phyloP scores from a whole-genome alignment of 768 basidiomycete genomes.

The Strobilomyces confusus region DNA sequence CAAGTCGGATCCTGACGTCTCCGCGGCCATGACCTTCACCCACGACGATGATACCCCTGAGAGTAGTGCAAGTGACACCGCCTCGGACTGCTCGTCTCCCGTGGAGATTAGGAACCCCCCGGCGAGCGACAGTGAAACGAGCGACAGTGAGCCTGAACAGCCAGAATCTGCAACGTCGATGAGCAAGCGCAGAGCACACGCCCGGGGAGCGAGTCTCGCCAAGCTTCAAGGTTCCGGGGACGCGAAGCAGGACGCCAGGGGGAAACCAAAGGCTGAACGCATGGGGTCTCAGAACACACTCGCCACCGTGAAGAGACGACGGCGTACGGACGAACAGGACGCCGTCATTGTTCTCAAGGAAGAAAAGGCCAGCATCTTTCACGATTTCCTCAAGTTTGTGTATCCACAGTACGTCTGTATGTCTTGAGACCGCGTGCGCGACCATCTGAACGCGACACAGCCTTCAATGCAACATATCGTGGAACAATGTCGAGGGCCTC shows the following conservation, averaged over 20 bases:
- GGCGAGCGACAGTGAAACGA: conserved; percentile 32
- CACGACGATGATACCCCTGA: conserved; percentile 47
- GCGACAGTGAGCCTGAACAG: conserved; percentile 36
- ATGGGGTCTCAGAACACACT: conserved; percentile 32
- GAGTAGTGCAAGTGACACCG: conserved; percentile 21
- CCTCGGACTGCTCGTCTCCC: conserved; percentile 41
- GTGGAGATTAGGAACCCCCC: conserved; percentile 36
- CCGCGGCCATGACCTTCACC: conserved; percentile 57
- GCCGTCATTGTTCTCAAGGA: conserved; percentile 89
- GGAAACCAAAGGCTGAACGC: conserved; percentile 18
- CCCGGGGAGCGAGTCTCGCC: conserved; percentile 51
- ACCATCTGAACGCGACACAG: conserved; percentile 33
- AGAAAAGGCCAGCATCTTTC: conserved; percentile 84
- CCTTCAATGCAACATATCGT: conserved; percentile 88
- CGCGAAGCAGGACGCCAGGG: conserved; percentile 22
- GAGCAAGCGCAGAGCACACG: conserved; percentile 33
- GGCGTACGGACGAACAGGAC: conserved; percentile 53
- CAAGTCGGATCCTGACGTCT: conserved; percentile 37
- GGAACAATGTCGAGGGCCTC: conserved; percentile 90
- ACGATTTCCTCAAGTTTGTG: conserved; percentile 89
- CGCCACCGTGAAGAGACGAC: conserved; percentile 39
- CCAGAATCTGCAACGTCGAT: conserved; percentile 12
- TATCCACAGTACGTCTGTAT: conserved; percentile 76
- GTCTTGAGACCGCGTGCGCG: background rate
- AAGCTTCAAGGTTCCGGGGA: conserved; percentile 47